Percentiles rank a stretch among this genome's conserved stretches.
phyloP scores from a whole-genome alignment of 1,139 yeast genomes.

The Candida smagusa region DNA sequence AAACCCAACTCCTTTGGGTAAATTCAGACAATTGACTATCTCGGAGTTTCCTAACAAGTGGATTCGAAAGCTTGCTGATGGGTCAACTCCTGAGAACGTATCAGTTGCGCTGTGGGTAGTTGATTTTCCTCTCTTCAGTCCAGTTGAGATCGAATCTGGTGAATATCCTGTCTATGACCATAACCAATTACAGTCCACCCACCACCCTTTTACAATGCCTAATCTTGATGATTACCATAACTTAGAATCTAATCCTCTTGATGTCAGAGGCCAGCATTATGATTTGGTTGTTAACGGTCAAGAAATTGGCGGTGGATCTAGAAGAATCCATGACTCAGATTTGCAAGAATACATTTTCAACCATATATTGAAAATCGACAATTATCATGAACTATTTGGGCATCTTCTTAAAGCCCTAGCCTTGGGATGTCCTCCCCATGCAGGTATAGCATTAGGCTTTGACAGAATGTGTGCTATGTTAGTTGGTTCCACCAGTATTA shows the following conservation, averaged over 20 bases:
- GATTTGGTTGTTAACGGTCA: slow-evolving; percentile 93
- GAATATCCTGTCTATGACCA: slow-evolving; percentile 63
- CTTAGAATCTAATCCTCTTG: slow-evolving; percentile 54
- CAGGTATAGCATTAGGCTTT: slow-evolving; percentile 93
- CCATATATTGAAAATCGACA: slow-evolving; percentile 49
- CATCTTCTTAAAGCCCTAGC: slow-evolving; percentile 79
- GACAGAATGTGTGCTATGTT: slow-evolving; percentile 93
- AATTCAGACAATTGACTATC: slow-evolving; percentile 72
- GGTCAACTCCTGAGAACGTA: slow-evolving; percentile 19
- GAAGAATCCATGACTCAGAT: slow-evolving; percentile 85
- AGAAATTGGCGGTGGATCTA: slow-evolving; percentile 95
- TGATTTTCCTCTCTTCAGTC: slow-evolving; percentile 88
- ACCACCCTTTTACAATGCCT: slow-evolving; percentile 97
- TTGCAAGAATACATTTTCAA: slow-evolving; percentile 71
- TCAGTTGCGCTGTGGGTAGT: slow-evolving; percentile 83
- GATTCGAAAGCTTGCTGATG: slow-evolving; percentile 38
- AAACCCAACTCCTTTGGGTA: slow-evolving; percentile 93
- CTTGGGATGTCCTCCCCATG: slow-evolving; percentile 98
- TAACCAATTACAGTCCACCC: slow-evolving; percentile 62
- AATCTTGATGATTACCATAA: slow-evolving; percentile 61
- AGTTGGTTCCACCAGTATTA: slow-evolving; percentile 65
- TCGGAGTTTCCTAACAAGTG: slow-evolving; percentile 49
- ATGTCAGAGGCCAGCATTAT: slow-evolving; percentile 87
- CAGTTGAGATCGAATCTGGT: slow-evolving; percentile 41
- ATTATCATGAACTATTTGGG: slow-evolving; percentile 71